phyloP scores from a whole-genome alignment of 2,329 filamentous ascomycete species.

The Colletotrichum somersetense region DNA sequence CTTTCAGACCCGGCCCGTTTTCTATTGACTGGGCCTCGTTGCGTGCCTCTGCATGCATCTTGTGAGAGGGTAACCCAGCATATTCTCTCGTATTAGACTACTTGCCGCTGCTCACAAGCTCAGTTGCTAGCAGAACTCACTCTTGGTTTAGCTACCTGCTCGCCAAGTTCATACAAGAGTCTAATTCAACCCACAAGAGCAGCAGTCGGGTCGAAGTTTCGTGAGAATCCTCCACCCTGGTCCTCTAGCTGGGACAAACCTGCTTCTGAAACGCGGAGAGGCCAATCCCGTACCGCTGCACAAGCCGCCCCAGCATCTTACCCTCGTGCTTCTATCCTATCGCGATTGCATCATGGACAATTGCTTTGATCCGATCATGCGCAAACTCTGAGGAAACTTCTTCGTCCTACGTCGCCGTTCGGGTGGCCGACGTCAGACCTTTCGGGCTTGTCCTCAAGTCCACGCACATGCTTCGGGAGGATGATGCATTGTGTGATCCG shows the following conservation, averaged over 20 bases:
- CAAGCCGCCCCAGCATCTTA: conserved; percentile 15
- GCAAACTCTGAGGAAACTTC: conserved; percentile 19
- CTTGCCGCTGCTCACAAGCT: not conserved
- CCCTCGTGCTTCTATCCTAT: not conserved
- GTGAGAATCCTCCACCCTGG: not conserved
- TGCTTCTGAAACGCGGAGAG: conserved; percentile 43
- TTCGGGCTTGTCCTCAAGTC: conserved; percentile 6
- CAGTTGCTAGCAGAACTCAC: not conserved
- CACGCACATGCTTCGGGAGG: not conserved
- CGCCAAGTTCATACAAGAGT: not conserved
- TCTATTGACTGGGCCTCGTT: not conserved
- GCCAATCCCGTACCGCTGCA: conserved; percentile 32
- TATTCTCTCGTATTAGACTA: conserved; percentile 5
- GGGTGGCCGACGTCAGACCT: conserved; percentile 24
- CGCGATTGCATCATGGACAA: conserved; percentile 10
- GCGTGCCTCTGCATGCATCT: no score
- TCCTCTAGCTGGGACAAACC: conserved; percentile 28
- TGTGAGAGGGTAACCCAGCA: no score
- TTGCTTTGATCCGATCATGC: conserved; percentile 18
- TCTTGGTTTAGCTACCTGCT: not conserved
- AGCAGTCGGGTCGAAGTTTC: not conserved
- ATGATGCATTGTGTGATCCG: conserved; percentile 2
- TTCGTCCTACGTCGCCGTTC: conserved; percentile 25
- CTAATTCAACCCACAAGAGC: not conserved
- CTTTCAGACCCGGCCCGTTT: no score